A percentile compares a stretch with the other conserved stretches of the same genome.
These are phyloP conservation scores for Oxyria digyna DNA, from an alignment of 148 eudicot species.

Conservation along the genomic window DNA sequence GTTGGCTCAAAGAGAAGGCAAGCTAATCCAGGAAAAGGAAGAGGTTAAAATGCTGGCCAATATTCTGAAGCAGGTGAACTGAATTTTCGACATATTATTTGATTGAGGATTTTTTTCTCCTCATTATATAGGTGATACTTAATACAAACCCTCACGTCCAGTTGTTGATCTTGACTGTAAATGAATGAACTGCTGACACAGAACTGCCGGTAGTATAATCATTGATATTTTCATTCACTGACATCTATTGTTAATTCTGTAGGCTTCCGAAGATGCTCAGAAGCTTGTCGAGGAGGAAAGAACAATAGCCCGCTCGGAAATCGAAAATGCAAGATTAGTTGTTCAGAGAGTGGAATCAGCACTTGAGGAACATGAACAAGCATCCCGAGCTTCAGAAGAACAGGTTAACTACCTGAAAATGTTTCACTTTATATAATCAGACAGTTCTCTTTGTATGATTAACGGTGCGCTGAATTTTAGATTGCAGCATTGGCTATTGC, in stretches of 20 bases:
- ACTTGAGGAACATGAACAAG: slow-evolving; percentile 78
- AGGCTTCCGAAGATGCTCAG: slow-evolving; percentile 99
- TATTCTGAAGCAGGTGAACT: slow-evolving; percentile 76
- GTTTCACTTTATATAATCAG: not conserved
- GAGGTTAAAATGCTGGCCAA: slow-evolving; percentile 89
- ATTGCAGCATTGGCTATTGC: not conserved
- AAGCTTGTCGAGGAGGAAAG: slow-evolving; percentile 97
- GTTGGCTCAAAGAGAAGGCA: slow-evolving; percentile 90
- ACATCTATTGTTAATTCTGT: slow-evolving; percentile 6
- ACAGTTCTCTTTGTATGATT: not conserved
- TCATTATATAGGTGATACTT: not conserved
- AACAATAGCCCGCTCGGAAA: slow-evolving; percentile 82
- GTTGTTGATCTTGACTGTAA: not conserved
- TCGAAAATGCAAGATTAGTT: slow-evolving; percentile 92
- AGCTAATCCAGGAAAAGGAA: slow-evolving; percentile 82
- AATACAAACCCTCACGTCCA: too few relatives aligned
- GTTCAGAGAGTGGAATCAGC: slow-evolving; percentile 98
- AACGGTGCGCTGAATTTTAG: not conserved
- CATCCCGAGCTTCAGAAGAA: slow-evolving; percentile 70
- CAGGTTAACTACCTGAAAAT: slow-evolving; percentile 33
- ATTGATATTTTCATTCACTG: not conserved
- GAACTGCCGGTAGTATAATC: not conserved
- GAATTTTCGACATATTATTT: not conserved
- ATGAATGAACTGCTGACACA: not conserved
- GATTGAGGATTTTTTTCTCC: not conserved